Conservation (phyloP, 108 stramenopile genomes). For the Pseudonitzschia multiseries region DNA sequence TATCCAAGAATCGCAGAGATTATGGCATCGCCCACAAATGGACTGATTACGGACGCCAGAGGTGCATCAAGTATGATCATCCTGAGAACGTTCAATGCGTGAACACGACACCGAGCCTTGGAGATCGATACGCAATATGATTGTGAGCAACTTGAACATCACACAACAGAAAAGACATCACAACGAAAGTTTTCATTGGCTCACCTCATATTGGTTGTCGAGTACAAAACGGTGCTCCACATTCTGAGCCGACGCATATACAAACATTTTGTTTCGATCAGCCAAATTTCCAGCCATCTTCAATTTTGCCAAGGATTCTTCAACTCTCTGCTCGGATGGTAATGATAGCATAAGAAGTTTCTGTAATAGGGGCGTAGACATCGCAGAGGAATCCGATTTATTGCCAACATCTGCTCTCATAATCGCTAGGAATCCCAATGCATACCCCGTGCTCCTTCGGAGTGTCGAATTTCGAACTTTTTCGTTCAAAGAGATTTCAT, state of each 20-base stretch:
- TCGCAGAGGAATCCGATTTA: not conserved
- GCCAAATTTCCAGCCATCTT: not conserved
- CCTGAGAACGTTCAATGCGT: constrained; percentile 65
- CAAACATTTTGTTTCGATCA: constrained; percentile 7
- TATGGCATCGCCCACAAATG: constrained; percentile 49
- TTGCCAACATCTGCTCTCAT: constrained; percentile 50
- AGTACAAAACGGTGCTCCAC: not conserved
- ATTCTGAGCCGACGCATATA: not conserved
- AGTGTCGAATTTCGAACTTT: constrained; percentile 64
- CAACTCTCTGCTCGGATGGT: constrained; percentile 34
- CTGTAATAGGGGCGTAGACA: constrained; percentile 35
- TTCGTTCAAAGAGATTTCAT: constrained; percentile 49
- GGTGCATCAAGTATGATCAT: constrained; percentile 62
- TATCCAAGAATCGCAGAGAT: constrained; percentile 53
- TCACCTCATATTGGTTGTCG: constrained; percentile 39
- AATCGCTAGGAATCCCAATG: constrained; percentile 58
- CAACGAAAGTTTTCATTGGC: not conserved
- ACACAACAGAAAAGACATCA: not conserved
- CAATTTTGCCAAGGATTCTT: constrained; percentile 12
- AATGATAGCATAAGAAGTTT: constrained; percentile 39
- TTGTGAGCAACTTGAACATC: constrained; percentile 11
- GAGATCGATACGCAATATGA: not conserved
- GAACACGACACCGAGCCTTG: constrained; percentile 46
- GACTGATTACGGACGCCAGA: constrained; percentile 36
- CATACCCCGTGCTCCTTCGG: constrained; percentile 66